Base-by-base conservation (phyloP, 768 basidiomycete genomes). In the Lactarius quietus region DNA sequence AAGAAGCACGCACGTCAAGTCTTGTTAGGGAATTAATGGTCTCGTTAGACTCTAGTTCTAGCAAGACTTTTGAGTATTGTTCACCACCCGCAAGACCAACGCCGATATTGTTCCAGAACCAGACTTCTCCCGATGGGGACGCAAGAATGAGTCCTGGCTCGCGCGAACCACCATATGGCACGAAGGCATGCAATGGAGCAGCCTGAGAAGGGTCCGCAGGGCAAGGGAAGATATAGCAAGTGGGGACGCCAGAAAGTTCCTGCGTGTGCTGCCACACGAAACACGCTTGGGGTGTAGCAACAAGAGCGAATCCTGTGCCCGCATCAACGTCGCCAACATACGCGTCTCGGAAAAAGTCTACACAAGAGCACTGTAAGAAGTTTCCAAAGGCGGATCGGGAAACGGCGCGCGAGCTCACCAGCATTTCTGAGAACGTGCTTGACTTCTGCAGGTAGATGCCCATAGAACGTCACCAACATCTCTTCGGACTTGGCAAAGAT, bases 111-210 rank as follows among this genome's bases (percentile, higher is more conserved):
- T 94, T 88, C 95, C 95, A 98, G 73, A 92, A 91, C 41, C 91
- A 85, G 62, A 93, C 77, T 68, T 86, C 79, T 5, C 95, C 95
- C 0, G 82, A 77, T 7, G 83, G 77, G 9, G 89, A 89, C 57
- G 92, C 77, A 59, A 95, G 82, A 51, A 97, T 85, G 43, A 96
- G 83, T 29, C 94, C 94, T 3, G 95, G 95, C 76, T 98, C 95
- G 48, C 90, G 84, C 15, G 84, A 81, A 5, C 81, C 66, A 15
- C 83, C 83, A 70, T 84, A 84, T 18, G 91, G 89, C 26, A 92
- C 83, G 18, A 93, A 82, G 2, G 76, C 78, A 51, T 82, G 75
- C 53, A 78, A 73, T 6, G 82, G 81, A 10, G 80, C 68, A 73
- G n/a, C 81, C 80, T 75, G 86, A 82, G 43, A 84, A 77, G 84